Evolutionary conservation across 2,329 filamentous ascomycete genomes (phyloP), one percentile per base, ranked within the genome.

Genomic region (Ophiocordyceps camponoti-leonardi): DNA sequence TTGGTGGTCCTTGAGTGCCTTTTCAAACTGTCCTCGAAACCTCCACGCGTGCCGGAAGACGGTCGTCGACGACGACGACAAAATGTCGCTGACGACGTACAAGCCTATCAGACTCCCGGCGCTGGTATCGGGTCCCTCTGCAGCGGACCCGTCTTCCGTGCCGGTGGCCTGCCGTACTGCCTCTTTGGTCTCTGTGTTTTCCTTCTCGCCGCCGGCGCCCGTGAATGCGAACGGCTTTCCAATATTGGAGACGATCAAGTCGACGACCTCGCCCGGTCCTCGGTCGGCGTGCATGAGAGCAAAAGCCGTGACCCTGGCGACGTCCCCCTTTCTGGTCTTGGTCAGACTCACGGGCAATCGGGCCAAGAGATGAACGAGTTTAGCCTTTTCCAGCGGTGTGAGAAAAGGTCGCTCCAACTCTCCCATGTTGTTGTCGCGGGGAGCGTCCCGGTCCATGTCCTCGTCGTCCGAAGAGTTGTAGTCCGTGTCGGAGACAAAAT

Each of bases 381-480:
- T 87, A 1, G 88, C 83, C 56, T 90, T 86, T 52, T 86, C 81
- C 13, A 94, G 65, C 0, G 87, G 88, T 48, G 85, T 86, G 44
- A 94, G 71, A 55, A 88, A 90, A 0, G 72, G 70, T 47, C 74
- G 70, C 44, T 78, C 75, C 31, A 53, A 53, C 19, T 72, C 69
- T 2, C 56, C 54, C 14, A 61, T 62, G 37, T 63, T 64, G n/a
- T 58, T 58, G 58, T 78, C 66, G 20, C 65, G 65, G 43, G 65
- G 63, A n/a, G 60, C 64, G 56, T 79, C 78, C 1, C 77, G 78
- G 14, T 79, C 77, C 28, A 67, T 65, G 26, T 84, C 80, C 47
- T 94, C 88, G 30, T 93, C 86, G 43, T 94, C 86, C 1, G 81
- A 86, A 0, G 86, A 90, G 57, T 88, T 79, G 61, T 93, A 94